These are phyloP conservation scores for Limonium bicolor DNA, from an alignment of 148 eudicot species.

Conservation along the genomic window DNA sequence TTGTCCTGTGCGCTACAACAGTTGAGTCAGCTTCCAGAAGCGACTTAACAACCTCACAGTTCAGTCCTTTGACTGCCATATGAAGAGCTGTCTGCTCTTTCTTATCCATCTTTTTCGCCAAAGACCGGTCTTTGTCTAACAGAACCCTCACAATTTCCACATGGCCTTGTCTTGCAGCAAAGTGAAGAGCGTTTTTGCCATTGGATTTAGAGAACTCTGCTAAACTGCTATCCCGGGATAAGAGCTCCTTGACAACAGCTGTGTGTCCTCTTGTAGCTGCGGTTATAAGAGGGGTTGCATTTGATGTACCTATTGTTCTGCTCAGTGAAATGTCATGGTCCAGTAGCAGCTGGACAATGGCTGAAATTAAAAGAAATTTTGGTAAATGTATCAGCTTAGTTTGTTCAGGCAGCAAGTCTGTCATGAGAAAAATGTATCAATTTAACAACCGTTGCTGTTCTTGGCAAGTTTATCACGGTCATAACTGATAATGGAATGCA, in stretches of 20 bases:
- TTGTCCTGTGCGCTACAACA: conserved; percentile 71
- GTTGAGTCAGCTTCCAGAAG: conserved; percentile 74
- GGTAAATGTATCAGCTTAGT: neutral
- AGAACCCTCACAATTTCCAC: conserved; percentile 61
- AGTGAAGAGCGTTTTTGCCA: conserved; percentile 79
- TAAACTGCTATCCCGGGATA: conserved; percentile 58
- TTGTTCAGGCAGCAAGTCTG: neutral
- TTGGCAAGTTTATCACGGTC: too few species aligned
- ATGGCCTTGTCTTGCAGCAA: conserved; percentile 76
- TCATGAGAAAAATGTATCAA: too few species aligned
- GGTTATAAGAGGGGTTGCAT: conserved; percentile 68
- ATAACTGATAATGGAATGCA: too few species aligned
- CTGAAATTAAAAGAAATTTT: conserved; percentile 20
- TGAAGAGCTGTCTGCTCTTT: conserved; percentile 83
- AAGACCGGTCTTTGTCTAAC: conserved; percentile 48
- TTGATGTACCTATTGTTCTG: conserved; percentile 53
- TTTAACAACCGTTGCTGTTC: too few species aligned
- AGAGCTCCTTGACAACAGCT: conserved; percentile 49
- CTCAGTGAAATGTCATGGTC: conserved; percentile 52
- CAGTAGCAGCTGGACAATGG: conserved; percentile 54
- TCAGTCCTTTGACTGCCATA: conserved; percentile 86
- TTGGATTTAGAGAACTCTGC: conserved; percentile 52
- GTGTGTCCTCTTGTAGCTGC: conserved; percentile 75
- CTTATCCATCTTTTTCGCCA: conserved; percentile 71
- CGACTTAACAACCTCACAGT: conserved; percentile 62